Conservation (phyloP, 2,329 filamentous ascomycete species). For the Fusarium algeriense region DNA sequence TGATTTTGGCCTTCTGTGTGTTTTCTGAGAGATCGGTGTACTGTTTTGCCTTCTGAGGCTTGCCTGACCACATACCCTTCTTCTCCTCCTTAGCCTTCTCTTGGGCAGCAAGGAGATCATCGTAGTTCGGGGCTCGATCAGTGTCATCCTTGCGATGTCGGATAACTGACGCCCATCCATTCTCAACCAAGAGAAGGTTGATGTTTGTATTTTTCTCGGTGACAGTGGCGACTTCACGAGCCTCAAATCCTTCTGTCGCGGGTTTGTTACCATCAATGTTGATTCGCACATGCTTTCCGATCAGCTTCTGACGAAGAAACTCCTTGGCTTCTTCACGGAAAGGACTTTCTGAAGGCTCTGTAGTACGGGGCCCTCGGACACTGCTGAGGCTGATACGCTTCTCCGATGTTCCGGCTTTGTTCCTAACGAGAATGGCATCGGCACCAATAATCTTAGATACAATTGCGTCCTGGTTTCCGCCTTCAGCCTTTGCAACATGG, state of each 20-base stretch:
- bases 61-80: slow-evolving; percentile 96
- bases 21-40: slow-evolving; percentile 93
- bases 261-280: slow-evolving; percentile 91
- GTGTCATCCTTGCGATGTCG: slow-evolving; percentile 95
- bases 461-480: slow-evolving; percentile 79
- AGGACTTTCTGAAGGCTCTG: slow-evolving; percentile 86
- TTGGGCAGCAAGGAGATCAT: slow-evolving; percentile 84
- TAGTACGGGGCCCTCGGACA: slow-evolving; percentile 89
- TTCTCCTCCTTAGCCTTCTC: slow-evolving; percentile 85
- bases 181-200: slow-evolving; percentile 86
- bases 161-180: slow-evolving; percentile 93
- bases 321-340: slow-evolving; percentile 97
- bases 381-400: slow-evolving; percentile 94
- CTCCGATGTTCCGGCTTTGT: slow-evolving; percentile 82
- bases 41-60: slow-evolving; percentile 83
- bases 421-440: slow-evolving; percentile 88
- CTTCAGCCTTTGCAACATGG: slow-evolving; percentile 77
- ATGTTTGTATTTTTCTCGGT: slow-evolving; percentile 88
- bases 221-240: slow-evolving; percentile 93
- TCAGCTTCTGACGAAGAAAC: slow-evolving; percentile 91
- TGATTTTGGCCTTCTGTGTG: slow-evolving; percentile 94
- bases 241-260: slow-evolving; percentile 90
- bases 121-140: slow-evolving; percentile 93
- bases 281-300: slow-evolving; percentile 94
- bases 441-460: slow-evolving; percentile 89